phyloP scores from a whole-genome alignment of 2,329 filamentous ascomycete species.

The Fusarium sp. region DNA sequence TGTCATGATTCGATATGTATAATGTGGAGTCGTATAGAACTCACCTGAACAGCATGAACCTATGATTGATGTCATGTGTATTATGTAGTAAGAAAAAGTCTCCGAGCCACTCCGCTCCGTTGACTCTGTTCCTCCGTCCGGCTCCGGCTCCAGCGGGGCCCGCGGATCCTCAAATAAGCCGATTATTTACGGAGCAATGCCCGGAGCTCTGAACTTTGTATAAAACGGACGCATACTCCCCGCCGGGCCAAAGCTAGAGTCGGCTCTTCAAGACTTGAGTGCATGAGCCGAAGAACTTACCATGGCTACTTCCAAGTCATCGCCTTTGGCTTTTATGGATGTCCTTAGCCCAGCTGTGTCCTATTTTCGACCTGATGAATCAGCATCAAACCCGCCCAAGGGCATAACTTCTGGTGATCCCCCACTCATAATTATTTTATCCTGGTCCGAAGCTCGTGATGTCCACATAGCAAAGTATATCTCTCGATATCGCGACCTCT shows the following conservation, averaged over 20 bases:
- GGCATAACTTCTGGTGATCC: slow-evolving; percentile 49
- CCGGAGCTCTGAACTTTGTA: not conserved
- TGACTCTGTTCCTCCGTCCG: slow-evolving; percentile 18
- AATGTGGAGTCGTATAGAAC: not conserved
- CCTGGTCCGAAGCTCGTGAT: slow-evolving; percentile 66
- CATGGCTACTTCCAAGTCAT: slow-evolving; percentile 49
- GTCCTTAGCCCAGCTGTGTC: slow-evolving; percentile 56
- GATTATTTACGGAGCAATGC: not conserved
- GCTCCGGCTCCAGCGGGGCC: slow-evolving; percentile 32
- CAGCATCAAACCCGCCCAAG: not conserved
- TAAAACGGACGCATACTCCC: not conserved
- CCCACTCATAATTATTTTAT: slow-evolving; percentile 61
- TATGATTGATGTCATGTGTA: not conserved
- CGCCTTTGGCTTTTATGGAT: slow-evolving; percentile 54
- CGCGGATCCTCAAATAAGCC: slow-evolving; percentile 30
- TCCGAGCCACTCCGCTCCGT: slow-evolving; percentile 3
- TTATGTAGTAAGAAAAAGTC: slow-evolving; percentile 3
- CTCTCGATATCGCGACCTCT: slow-evolving; percentile 58
- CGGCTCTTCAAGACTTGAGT: not conserved
- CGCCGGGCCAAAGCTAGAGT: not conserved
- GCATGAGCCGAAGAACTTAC: not conserved
- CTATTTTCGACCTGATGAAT: slow-evolving; percentile 46
- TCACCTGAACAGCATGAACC: not conserved
- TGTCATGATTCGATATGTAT: slow-evolving; percentile 1
- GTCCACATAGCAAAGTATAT: slow-evolving; percentile 67